Base-by-base conservation (phyloP, 805 yeast species). In the Danielozyma ontarioensis region DNA sequence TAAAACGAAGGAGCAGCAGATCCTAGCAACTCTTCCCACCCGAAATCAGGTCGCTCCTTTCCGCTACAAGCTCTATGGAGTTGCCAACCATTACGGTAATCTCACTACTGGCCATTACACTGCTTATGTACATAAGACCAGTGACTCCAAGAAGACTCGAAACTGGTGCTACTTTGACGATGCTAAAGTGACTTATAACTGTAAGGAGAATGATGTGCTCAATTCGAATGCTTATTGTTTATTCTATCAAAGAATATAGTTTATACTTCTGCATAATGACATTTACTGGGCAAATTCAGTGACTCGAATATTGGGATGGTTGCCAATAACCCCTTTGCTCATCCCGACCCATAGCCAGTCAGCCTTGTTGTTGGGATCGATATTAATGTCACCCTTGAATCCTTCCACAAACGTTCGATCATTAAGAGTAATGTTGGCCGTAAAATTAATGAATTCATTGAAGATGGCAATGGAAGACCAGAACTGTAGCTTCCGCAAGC, bases 401-500 rank as follows among this genome's bases (percentile, higher is more conserved):
- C 78, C 77, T 42, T 88, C 96, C 16, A 90, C 85, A 51, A 90
- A 93, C 29, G 68, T 68, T 38, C 95, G 68, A 53, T 90, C 97
- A 42, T 84, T 83, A 27, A 85, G 76, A 28, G 88, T 88, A 21
- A 86, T 78, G 33, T 80, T 79, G 12, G 85, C 79, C 6, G 89
- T 75, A 54, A 76, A 89, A 35, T 79, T 76, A 27, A 83, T 71
- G 48, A 83, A 89, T 59, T 90, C 98, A 42, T 81, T 85, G 46
- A 84, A 77, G 11, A 90, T 88, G 1, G 96, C 80, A 3, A 87
- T 85, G 5, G 84, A 74, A 7, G 93, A 80, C 98, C 98, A 93
- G 45, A 82, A 77, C 17, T 86, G 83, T 13, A 84, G 60, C 45
- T 84, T 84, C 23, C 98, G 61, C 25, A 88, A 60, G 53, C 97